phyloP scores from a whole-genome alignment of 78 protist genomes.

The slime mould (Dictyostelium discoideum) region DNA sequence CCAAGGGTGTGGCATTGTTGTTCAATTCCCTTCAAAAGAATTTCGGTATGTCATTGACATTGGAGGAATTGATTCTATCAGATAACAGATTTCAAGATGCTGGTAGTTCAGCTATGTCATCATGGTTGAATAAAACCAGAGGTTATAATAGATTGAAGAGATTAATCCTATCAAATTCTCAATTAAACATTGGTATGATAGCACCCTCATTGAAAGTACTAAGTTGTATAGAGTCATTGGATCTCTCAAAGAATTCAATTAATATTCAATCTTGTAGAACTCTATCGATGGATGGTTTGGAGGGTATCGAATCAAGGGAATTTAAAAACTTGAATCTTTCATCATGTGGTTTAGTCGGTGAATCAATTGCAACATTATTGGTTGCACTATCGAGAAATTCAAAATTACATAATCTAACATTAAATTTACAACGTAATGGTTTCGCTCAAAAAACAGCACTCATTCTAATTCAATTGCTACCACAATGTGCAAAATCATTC shows the following conservation, averaged over 20 bases:
- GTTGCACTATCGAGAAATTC: neutral
- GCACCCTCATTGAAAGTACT: conserved; percentile 25
- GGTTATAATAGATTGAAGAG: conserved; percentile 8
- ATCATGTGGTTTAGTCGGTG: conserved; percentile 40
- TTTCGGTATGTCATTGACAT: conserved; percentile 65
- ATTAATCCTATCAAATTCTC: neutral
- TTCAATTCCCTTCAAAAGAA: conserved; percentile 41
- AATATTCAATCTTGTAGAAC: neutral
- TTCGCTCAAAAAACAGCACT: conserved; percentile 13
- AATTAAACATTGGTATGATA: neutral
- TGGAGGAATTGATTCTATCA: conserved; percentile 23
- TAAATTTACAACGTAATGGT: conserved; percentile 20
- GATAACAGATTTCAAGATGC: conserved; percentile 66
- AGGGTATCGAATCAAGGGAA: neutral
- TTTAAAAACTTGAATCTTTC: conserved; percentile 18
- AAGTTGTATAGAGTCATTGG: neutral
- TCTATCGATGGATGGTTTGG: conserved; percentile 22
- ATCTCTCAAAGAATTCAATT: conserved; percentile 47
- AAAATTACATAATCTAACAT: neutral
- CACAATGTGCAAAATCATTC: neutral
- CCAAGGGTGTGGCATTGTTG: conserved; percentile 20
- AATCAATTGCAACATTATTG: conserved; percentile 8
- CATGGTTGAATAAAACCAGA: conserved; percentile 37
- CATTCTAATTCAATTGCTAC: neutral
- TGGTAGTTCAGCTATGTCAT: conserved; percentile 23